phyloP scores from a whole-genome alignment of 352 stramenopile species.

The Phytophthora colocasiae region DNA sequence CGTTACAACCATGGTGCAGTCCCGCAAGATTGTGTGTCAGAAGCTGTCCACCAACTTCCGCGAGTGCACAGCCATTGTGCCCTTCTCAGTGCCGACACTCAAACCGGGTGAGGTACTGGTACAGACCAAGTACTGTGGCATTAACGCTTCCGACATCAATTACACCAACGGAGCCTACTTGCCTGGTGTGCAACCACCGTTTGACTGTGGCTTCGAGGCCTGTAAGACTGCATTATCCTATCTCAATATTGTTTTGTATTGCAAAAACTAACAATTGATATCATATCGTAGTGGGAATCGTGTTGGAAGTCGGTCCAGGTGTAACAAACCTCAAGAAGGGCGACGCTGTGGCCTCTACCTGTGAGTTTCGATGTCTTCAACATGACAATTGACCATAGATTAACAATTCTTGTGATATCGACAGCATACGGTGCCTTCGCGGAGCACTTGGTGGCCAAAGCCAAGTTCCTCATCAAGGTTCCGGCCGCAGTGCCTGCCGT shows the following conservation, averaged over 20 bases:
- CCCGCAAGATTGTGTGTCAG: slow-evolving; percentile 81
- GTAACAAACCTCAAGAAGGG: slow-evolving; percentile 59
- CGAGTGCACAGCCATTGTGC: slow-evolving; percentile 73
- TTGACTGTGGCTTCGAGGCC: slow-evolving; percentile 60
- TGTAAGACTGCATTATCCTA: slow-evolving; percentile 51
- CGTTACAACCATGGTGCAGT: slow-evolving; percentile 49
- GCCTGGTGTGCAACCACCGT: slow-evolving; percentile 46
- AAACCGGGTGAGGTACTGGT: slow-evolving; percentile 56
- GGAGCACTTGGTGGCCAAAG: slow-evolving; percentile 54
- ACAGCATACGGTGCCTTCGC: slow-evolving; percentile 57
- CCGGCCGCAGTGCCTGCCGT: slow-evolving; percentile 34
- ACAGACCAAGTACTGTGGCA: slow-evolving; percentile 64
- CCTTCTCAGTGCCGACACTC: slow-evolving; percentile 48
- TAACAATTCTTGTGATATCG: neutral
- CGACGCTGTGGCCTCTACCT: slow-evolving; percentile 51
- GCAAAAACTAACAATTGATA: neutral
- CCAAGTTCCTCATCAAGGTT: slow-evolving; percentile 42
- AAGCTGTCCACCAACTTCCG: slow-evolving; percentile 86
- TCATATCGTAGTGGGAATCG: slow-evolving; percentile 43
- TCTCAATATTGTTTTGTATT: neutral
- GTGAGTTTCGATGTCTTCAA: slow-evolving; percentile 27
- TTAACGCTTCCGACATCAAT: slow-evolving; percentile 69
- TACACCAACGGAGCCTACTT: slow-evolving; percentile 65
- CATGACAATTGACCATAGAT: neutral
- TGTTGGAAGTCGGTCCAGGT: slow-evolving; percentile 49